Base-by-base conservation (phyloP, 2,329 filamentous ascomycete species). In the Trichoderma aggressivum region DNA sequence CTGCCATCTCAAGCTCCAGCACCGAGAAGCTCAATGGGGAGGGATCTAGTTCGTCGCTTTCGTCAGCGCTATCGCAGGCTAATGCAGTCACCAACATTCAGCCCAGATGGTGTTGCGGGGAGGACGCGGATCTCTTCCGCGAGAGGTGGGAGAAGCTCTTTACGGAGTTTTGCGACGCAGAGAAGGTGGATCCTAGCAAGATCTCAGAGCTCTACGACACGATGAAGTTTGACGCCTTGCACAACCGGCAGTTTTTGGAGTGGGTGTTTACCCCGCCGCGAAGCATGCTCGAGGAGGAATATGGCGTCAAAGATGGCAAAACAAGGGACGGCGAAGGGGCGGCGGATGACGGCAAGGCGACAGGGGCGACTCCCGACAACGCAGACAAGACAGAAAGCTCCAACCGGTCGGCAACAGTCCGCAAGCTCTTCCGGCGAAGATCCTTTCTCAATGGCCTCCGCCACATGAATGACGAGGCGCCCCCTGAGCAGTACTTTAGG, bases 71-170 rank as follows among this genome's bases (percentile, higher is more conserved):
- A 39, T 87, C 89, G 2, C 89, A 91, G 76, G 88, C 84, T 53
- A 90, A 89, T 64, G 85, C 88, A 5, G 83, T 92, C 28, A 89
- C 86, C 74, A 88, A 84, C 70, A 95, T 99, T 63, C 96, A 98
- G 81, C 86, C 93, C 7, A 89, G 96, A 28, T 99, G 96, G 96
- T 99, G 96, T 79, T 97, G 94, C 75, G 94, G 94, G 34, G 96
- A 99, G 82, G 96, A 98, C 77, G 90, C 95, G 0, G 93, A 97
- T 75, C 86, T 99, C 2, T 99, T 99, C 85, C 93, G 92, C 75
- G 96, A 99, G 80, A 89, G 96, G 34, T 99, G 96, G 96, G 96
- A 98, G 82, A 99, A 99, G 83, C 87, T 99, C 2, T 99, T 99
- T 82, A 89, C 91, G 61, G 96, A 99, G 79, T 99, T 99, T 77